phyloP scores from a whole-genome alignment of 768 basidiomycete genomes.

The Amyloporia xantha region DNA sequence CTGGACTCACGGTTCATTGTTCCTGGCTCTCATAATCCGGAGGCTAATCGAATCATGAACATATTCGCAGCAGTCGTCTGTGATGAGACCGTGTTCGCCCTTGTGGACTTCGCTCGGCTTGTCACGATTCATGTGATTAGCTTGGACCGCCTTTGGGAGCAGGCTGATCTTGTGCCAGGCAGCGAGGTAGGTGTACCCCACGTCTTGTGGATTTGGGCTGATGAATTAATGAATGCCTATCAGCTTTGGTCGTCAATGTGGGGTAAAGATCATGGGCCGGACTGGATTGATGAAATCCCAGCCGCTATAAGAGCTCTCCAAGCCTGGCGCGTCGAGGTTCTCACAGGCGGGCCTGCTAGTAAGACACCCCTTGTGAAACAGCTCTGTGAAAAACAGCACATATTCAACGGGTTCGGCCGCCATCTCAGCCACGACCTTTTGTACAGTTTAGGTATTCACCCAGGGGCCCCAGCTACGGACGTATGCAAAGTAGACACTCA shows the following conservation, averaged over 20 bases:
- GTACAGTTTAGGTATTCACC: background rate
- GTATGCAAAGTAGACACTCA: background rate
- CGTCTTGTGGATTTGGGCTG: background rate
- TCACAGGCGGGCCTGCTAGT: background rate
- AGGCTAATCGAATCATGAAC: background rate
- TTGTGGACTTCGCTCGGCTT: background rate
- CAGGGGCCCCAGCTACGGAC: background rate
- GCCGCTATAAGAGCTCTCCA: background rate
- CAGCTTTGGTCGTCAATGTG: background rate
- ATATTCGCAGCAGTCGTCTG: conserved; percentile 1
- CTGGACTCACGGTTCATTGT: background rate
- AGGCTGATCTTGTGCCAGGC: background rate
- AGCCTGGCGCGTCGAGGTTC: background rate
- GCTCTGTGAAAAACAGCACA: background rate
- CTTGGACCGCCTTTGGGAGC: background rate
- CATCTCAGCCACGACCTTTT: background rate
- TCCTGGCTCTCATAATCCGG: background rate
- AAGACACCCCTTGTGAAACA: background rate
- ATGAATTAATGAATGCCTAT: background rate
- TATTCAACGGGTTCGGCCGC: conserved; percentile 1
- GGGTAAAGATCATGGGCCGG: background rate
- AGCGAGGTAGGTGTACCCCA: background rate
- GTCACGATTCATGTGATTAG: background rate
- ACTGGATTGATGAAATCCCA: background rate
- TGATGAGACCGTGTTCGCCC: background rate